These are phyloP conservation scores for Cryptococcus deneoformans DNA, from an alignment of 1,284 basidiomycete genomes.

Conservation along the genomic window DNA sequence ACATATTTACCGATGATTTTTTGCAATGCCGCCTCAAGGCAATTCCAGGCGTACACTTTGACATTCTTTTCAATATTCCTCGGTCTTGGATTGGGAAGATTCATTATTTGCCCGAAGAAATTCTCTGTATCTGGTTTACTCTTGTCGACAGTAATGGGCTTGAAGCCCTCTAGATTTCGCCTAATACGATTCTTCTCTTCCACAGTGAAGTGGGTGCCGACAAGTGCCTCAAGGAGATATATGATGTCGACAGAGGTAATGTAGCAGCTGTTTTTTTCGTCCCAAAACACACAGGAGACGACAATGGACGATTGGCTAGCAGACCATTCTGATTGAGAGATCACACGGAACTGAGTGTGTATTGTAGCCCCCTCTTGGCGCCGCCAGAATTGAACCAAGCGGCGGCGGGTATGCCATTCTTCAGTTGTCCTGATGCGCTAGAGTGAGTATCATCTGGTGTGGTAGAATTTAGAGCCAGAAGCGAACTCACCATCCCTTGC, in stretches of 20 bases:
- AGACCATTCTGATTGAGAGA: constrained; percentile 51
- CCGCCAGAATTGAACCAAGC: constrained; percentile 56
- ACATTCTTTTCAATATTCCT: constrained; percentile 97
- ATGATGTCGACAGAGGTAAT: constrained; percentile 96
- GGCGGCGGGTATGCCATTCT: constrained; percentile 53
- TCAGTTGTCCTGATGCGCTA: constrained; percentile 46
- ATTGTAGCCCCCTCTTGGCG: constrained; percentile 54
- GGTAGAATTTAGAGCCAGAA: neutral
- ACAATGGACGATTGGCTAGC: constrained; percentile 51
- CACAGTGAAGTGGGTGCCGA: constrained; percentile 78
- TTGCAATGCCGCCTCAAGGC: constrained; percentile 73
- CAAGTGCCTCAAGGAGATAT: constrained; percentile 82
- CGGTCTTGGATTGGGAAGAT: constrained; percentile 88
- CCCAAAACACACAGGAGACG: constrained; percentile 83
- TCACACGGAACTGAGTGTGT: constrained; percentile 53
- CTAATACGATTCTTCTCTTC: constrained; percentile 97
- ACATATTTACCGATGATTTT: constrained; percentile 97
- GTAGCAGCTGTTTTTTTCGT: constrained; percentile 72
- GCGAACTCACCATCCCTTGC: constrained; percentile 53
- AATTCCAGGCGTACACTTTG: constrained; percentile 93
- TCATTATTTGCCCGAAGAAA: constrained; percentile 95
- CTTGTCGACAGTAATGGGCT: constrained; percentile 88
- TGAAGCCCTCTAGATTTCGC: constrained; percentile 87
- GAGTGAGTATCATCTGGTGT: neutral
- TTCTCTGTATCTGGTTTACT: constrained; percentile 71